These are phyloP conservation scores for Dothideomycetes sp. DNA, from an alignment of 2,329 filamentous ascomycete genomes.

Conservation along the genomic window DNA sequence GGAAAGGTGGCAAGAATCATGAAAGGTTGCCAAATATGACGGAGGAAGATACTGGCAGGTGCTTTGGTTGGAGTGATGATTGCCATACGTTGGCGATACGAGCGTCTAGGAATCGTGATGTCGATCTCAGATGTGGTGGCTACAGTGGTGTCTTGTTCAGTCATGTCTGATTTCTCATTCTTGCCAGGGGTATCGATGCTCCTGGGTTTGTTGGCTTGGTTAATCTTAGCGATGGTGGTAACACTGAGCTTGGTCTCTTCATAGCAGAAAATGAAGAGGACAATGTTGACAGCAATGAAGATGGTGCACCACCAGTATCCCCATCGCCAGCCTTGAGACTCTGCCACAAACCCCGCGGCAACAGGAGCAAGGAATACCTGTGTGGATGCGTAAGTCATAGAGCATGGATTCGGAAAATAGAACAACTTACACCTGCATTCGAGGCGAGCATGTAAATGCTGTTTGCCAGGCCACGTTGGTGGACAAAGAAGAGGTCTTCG, in stretches of 20 bases:
- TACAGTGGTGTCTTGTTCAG: too few species aligned
- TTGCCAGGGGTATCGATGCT: too few species aligned
- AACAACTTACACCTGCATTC: constrained; percentile 18
- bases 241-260: constrained; percentile 30
- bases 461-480: constrained; percentile 40
- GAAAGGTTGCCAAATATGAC: constrained; percentile 31
- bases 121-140: too few species aligned
- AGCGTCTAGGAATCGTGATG: too few species aligned
- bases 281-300: constrained; percentile 28
- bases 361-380: constrained; percentile 28
- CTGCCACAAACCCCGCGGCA: constrained; percentile 34
- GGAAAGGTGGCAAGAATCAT: constrained; percentile 31
- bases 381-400: constrained; percentile 17
- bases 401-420: not conserved
- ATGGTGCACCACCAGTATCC: constrained; percentile 41
- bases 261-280: constrained; percentile 36
- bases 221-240: too few species aligned
- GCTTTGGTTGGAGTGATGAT: constrained; percentile 26
- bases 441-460: constrained; percentile 35
- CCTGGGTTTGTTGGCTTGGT: too few species aligned
- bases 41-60: constrained; percentile 23
- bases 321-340: constrained; percentile 41
- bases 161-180: too few species aligned
- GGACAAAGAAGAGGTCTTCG: constrained; percentile 37
- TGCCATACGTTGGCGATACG: constrained; percentile 36